phyloP scores from a whole-genome alignment of 1,284 basidiomycete species.

The Porodaedalea pini region DNA sequence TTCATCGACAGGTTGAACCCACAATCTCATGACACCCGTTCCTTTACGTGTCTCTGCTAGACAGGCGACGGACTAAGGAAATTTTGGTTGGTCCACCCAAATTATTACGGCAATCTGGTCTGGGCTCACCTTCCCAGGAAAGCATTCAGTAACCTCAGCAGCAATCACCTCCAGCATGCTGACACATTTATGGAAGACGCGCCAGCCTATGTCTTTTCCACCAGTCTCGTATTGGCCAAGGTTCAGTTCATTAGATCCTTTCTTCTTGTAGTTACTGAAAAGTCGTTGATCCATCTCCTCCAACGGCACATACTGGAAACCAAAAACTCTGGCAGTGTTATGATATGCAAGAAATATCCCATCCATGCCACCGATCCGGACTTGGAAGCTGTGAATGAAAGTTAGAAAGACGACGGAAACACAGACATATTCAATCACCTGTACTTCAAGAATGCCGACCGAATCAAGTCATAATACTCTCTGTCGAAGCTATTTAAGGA shows the following conservation, averaged over 20 bases:
- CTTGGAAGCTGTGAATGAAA: slow-evolving; percentile 77
- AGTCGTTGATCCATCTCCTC: slow-evolving; percentile 85
- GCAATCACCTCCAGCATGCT: slow-evolving; percentile 70
- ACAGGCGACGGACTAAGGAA: slow-evolving; percentile 50
- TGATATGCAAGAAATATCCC: slow-evolving; percentile 95
- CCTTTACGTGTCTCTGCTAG: slow-evolving; percentile 53
- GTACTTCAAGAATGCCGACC: slow-evolving; percentile 95
- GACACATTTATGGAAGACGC: slow-evolving; percentile 78
- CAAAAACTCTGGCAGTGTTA: slow-evolving; percentile 85
- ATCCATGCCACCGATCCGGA: slow-evolving; percentile 95
- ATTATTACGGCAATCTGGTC: not conserved
- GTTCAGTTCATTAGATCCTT: not conserved
- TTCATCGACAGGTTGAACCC: slow-evolving; percentile 53
- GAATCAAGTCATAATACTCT: slow-evolving; percentile 90
- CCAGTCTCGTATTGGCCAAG: slow-evolving; percentile 25
- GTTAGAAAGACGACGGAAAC: not conserved
- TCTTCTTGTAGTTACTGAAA: slow-evolving; percentile 54
- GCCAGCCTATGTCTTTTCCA: slow-evolving; percentile 54
- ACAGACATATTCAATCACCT: slow-evolving; percentile 43
- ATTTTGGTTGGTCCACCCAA: not conserved
- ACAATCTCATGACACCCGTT: slow-evolving; percentile 50
- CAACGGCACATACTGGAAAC: slow-evolving; percentile 91
- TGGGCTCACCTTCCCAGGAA: slow-evolving; percentile 59
- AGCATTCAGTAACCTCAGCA: slow-evolving; percentile 57
- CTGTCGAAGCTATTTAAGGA: slow-evolving; percentile 75